Evolutionary conservation across 2,329 filamentous ascomycete species (phyloP), one percentile per base, ranked within the genome.

Genomic region (Pseudogymnoascus sp.): DNA sequence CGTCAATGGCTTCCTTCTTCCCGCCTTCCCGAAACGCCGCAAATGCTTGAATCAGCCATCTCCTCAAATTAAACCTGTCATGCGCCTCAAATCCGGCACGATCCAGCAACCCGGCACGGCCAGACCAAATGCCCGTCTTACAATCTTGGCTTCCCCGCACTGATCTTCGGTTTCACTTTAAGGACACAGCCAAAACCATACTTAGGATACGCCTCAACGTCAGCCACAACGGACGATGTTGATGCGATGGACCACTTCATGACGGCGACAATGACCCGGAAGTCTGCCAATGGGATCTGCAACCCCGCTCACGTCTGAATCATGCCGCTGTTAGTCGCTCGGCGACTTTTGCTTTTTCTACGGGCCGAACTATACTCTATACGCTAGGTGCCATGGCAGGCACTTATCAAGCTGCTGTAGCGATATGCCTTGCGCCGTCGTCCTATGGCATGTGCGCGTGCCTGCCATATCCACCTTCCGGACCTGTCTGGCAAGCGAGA

Each of bases 371-470:
- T 16, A 8, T 11, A 31, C 47, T 26, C 45, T 31, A 54, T 11
- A 31, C 47, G 47, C 47, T 54, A 54, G 47, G 7, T 31, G 45
- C 3, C 23, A 11, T 14, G 40, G 18, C 11, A 45, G 10, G 8
- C 1, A 42, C 39, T 18, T 7, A n/a, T 5, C 7, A 29, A 54
- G 18, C 8, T 31, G 7, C 8, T 54, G 47, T 54, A 7, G 7
- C 8, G 31, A 26, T 54, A 7, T 11, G 47, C 47, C 47, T 54
- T 31, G n/a, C 23, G n/a, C 7, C 8, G 47, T 23, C 21, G 47
- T 31, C 47, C 47, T 54, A 54, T 54, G 26, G n/a, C 47, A 54
- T 54, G 47, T 54, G 47, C 23, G 47, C 47, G 47, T 54, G 47
- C 26, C 3, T 31, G n/a, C 5, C 47, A 11, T 16, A 31, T 31